Conservation (phyloP, 371 early-diverging fungal species). For the Dichotomocladium elegans region DNA sequence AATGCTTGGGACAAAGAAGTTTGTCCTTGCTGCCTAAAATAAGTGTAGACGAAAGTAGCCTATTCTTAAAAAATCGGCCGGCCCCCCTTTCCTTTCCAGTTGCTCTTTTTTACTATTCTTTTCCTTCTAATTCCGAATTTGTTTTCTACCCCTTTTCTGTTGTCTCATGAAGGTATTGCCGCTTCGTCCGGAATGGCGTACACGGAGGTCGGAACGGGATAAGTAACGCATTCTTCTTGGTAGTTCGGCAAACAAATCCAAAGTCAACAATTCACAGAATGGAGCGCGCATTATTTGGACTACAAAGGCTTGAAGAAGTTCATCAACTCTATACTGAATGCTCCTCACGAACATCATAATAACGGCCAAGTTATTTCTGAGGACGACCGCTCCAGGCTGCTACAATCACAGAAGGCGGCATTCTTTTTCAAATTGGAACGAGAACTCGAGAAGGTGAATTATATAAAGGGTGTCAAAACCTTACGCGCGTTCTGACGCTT, state of each 20-base stretch:
- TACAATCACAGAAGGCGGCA: constrained; percentile 73
- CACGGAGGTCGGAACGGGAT: too few relatives aligned
- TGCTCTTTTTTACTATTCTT: too few relatives aligned
- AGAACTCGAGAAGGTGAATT: constrained; percentile 75
- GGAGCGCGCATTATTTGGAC: constrained; percentile 90
- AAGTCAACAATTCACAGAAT: constrained; percentile 86
- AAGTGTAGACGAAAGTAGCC: too few relatives aligned
- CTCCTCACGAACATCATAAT: constrained; percentile 27
- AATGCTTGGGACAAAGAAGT: too few relatives aligned
- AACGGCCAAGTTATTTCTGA: constrained; percentile 42
- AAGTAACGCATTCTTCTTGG: neutral
- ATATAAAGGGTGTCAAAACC: neutral
- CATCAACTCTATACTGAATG: constrained; percentile 68
- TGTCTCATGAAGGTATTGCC: too few relatives aligned
- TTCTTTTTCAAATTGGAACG: constrained; percentile 83
- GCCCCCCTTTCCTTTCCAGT: too few relatives aligned
- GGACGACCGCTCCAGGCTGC: constrained; percentile 50
- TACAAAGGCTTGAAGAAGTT: constrained; percentile 95
- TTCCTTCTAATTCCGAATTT: too few relatives aligned
- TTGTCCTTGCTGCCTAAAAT: too few relatives aligned
- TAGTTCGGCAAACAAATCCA: constrained; percentile 97
- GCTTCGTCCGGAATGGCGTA: too few relatives aligned
- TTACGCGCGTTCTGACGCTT: neutral
- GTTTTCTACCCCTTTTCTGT: too few relatives aligned
- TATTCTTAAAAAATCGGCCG: too few relatives aligned